Evolutionary conservation across 2,329 filamentous ascomycete species (phyloP).

Genomic region (Epichloe hybrida): DNA sequence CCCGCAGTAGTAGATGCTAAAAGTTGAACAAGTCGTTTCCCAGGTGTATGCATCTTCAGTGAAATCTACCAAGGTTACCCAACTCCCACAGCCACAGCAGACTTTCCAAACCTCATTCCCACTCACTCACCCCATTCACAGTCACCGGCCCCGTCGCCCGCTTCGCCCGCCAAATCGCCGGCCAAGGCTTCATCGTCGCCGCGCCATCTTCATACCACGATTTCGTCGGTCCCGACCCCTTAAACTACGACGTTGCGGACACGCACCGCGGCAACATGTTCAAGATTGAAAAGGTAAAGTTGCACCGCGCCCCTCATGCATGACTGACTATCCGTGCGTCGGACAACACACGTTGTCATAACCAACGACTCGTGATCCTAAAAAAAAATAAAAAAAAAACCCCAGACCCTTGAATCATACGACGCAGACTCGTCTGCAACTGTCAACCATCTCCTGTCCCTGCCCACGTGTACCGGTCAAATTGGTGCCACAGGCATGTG

Average conservation of each 20-base stretch:
- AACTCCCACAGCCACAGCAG: neutral
- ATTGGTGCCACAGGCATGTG: slow-evolving; percentile 84
- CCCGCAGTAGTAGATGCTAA: neutral
- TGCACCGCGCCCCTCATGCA: no score
- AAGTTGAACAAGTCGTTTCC: slow-evolving; percentile 47
- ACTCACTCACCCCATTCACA: slow-evolving; percentile 20
- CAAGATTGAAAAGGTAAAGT: slow-evolving; percentile 61
- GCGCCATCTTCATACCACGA: slow-evolving; percentile 88
- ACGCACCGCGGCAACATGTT: slow-evolving; percentile 79
- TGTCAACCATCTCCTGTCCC: slow-evolving; percentile 55
- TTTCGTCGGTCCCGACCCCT: slow-evolving; percentile 70
- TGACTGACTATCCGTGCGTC: no score
- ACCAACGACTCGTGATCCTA: neutral
- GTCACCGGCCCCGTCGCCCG: slow-evolving; percentile 83
- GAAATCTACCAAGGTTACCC: slow-evolving; percentile 83
- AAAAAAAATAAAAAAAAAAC: no score
- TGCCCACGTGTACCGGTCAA: slow-evolving; percentile 67
- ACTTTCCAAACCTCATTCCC: no score
- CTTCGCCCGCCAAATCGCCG: slow-evolving; percentile 82
- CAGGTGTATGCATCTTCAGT: slow-evolving; percentile 76
- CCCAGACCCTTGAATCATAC: slow-evolving; percentile 66
- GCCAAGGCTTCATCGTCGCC: slow-evolving; percentile 85
- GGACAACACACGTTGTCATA: no score
- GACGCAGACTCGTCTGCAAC: slow-evolving; percentile 62
- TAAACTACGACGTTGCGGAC: slow-evolving; percentile 76